Conservation (phyloP, 1,284 basidiomycete species). For the Cyathus olla region DNA sequence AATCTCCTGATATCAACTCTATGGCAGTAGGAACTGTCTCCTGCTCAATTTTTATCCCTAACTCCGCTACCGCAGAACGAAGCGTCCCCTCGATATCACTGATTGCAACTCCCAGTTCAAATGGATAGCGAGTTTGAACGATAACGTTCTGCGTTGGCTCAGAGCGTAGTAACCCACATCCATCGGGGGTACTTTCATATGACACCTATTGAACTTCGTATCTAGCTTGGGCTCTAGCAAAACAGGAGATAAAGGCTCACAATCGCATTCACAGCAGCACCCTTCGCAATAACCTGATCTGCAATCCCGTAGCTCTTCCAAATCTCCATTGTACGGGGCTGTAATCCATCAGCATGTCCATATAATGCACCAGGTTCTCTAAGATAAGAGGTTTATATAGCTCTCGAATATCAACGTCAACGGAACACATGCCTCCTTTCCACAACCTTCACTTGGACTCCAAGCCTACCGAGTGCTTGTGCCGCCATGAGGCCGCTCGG, state of each 20-base stretch:
- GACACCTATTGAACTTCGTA: not conserved
- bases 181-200: not conserved
- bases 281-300: conserved; percentile 13
- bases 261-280: not conserved
- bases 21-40: not conserved
- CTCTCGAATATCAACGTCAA: no score
- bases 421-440: conserved; percentile 25
- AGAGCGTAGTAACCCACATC: not conserved
- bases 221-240: no score
- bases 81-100: not conserved
- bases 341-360: conserved; percentile 45
- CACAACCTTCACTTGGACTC: conserved; percentile 26
- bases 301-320: conserved; percentile 34
- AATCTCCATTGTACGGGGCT: conserved; percentile 40
- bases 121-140: not conserved
- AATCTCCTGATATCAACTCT: not conserved
- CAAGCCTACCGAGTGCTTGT: conserved; percentile 25
- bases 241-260: not conserved
- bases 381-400: not conserved
- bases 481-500: conserved; percentile 33
- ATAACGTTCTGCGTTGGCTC: not conserved
- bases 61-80: not conserved
- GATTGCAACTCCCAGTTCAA: not conserved
- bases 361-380: conserved; percentile 8
- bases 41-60: not conserved